Evolutionary conservation across 1,284 basidiomycete species (phyloP), one percentile per base, ranked within the genome.

Genomic region (Kalmanozyma brasiliensis): DNA sequence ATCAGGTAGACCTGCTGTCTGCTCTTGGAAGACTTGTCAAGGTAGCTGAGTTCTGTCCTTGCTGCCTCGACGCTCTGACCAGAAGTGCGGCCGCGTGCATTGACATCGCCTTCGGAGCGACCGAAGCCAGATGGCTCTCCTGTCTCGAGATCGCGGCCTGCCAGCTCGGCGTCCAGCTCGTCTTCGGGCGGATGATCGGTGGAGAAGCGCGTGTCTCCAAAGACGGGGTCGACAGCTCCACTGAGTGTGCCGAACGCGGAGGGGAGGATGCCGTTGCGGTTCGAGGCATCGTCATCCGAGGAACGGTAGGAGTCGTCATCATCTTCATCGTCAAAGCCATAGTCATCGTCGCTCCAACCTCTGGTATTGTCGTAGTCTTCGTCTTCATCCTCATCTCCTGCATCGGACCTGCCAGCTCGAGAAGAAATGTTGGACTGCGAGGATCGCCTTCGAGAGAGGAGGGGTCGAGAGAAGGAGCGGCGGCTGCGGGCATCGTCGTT

Each of bases 1-100:
- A 89, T 85, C 23, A 98, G 86, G 77, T 94, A 89, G 34, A 98
- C 86, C 2, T 89, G 90, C 83, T 99, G 96, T 57, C 92, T 71
- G 49, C 66, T 65, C 41, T 53, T 70, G 43, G 74, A 75, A 17
- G 53, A 49, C 56, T 79, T 78, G 65, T 82, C 79, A 20, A 79
- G 74, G 55, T 60, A 82, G 32, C 47, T 76, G 45, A 72, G 26
- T 44, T 76, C 68, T 26, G 52, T 44, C 30, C 23, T 42, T 8
- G 56, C 46, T 10, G 52, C 36, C 4, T 56, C 58, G 2, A 36
- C 32, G 43, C 34, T 43, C 33, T 30, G 22, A 20, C 36, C 36
- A 1, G 32, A n/a, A 13, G 42, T 43, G 23, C 24, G 43, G 9
- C 24, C 43, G n/a, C 56, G 64, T 9, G 19, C 40, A 3, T 47